phyloP scores from a whole-genome alignment of 257 asterid species.

The Coffea canephora region DNA sequence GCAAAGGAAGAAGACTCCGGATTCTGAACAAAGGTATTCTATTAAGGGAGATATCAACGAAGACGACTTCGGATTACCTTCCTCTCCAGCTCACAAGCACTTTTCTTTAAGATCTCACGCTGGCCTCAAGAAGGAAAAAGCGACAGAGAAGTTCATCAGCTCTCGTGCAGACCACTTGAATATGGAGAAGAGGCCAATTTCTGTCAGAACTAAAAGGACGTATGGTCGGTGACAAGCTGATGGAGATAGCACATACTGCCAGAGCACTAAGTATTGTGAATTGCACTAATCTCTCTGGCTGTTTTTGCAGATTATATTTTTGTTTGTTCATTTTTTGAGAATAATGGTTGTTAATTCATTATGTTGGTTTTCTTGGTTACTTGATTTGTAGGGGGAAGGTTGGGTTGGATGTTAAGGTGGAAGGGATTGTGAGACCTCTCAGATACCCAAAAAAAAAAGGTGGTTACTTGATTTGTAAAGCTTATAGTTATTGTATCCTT shows the following conservation, averaged over 20 bases:
- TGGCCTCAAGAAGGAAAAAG: constrained; percentile 13
- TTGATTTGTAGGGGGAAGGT: background rate
- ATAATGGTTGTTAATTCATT: background rate
- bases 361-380: background rate
- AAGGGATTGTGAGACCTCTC: too few relatives aligned
- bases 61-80: constrained; percentile 2
- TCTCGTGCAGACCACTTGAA: constrained; percentile 29
- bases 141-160: constrained; percentile 12
- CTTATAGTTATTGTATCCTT: background rate
- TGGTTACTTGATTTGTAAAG: background rate
- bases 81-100: constrained; percentile 16
- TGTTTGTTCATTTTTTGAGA: constrained; percentile 6
- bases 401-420: too few relatives aligned
- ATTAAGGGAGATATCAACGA: constrained; percentile 9
- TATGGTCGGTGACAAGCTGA: constrained; percentile 22
- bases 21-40: background rate
- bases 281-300: background rate
- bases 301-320: background rate
- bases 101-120: constrained; percentile 20
- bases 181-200: constrained; percentile 41
- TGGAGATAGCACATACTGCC: background rate
- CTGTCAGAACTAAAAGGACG: constrained; percentile 47
- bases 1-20: constrained; percentile 14
- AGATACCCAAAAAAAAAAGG: background rate
- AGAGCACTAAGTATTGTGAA: background rate